Conservation (phyloP, 305 asterid genomes). For the Fraxinus floribunda region DNA sequence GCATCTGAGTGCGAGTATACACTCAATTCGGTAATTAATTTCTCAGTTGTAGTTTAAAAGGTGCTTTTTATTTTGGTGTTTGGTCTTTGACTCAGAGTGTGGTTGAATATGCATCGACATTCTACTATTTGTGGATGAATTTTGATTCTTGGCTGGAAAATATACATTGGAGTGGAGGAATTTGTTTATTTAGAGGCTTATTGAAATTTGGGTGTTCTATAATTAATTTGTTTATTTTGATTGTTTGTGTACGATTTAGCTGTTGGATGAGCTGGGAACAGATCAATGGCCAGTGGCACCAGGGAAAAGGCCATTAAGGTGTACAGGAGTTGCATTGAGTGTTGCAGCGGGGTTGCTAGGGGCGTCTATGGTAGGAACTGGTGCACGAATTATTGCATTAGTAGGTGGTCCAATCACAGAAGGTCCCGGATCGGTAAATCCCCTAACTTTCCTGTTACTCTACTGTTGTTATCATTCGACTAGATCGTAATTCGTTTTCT, state of each 20-base stretch:
- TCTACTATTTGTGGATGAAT: background rate
- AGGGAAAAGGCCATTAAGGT: constrained; percentile 79
- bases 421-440: constrained; percentile 97
- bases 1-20: constrained; percentile 90
- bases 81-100: background rate
- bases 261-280: constrained; percentile 85
- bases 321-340: constrained; percentile 94
- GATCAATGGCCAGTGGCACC: constrained; percentile 84
- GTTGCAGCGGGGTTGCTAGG: constrained; percentile 92
- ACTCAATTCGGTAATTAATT: constrained; percentile 54
- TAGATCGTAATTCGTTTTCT: background rate
- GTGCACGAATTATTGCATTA: constrained; percentile 81
- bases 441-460: constrained; percentile 23
- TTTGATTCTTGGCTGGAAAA: background rate
- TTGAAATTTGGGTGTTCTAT: constrained; percentile 4
- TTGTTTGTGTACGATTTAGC: constrained; percentile 40
- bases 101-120: background rate
- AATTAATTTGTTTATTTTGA: background rate
- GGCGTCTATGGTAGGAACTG: constrained; percentile 74
- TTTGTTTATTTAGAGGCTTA: constrained; percentile 6
- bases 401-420: constrained; percentile 99
- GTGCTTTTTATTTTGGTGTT: background rate
- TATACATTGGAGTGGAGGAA: background rate
- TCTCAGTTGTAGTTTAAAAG: background rate
- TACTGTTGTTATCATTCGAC: background rate